Conservation (phyloP, 164 flowering plant species). For the Kingdonia uniflora region DNA sequence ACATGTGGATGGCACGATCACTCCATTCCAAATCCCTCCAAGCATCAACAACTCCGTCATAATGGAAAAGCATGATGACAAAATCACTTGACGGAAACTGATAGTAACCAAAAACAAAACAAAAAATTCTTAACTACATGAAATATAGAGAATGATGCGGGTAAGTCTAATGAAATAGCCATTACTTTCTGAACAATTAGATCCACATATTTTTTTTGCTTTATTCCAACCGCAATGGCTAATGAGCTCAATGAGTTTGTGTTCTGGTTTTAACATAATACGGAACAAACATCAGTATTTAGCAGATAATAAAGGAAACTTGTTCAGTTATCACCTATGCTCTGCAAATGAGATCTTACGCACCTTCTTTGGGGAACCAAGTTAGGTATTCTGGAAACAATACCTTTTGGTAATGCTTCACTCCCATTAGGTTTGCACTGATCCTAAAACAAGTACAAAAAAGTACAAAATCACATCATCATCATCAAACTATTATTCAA, state of each 20-base stretch:
- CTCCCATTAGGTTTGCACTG: conserved; percentile 59
- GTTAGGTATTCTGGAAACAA: conserved; percentile 52
- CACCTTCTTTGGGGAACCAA: conserved; percentile 36
- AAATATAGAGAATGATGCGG: not conserved
- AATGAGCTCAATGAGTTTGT: conserved; percentile 40
- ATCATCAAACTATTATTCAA: not conserved
- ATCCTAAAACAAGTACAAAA: conserved; percentile 24
- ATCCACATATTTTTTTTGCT: conserved; percentile 58
- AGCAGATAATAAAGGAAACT: no score
- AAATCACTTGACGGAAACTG: conserved; percentile 65
- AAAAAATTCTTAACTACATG: conserved; percentile 1
- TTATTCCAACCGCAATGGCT: conserved; percentile 79
- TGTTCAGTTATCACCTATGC: no score
- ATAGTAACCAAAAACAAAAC: conserved; percentile 3
- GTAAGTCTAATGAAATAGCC: not conserved
- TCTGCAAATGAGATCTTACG: conserved; percentile 3
- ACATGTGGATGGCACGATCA: conserved; percentile 53
- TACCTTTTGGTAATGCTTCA: conserved; percentile 74
- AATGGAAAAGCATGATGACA: conserved; percentile 78
- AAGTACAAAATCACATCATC: not conserved
- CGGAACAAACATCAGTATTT: no score
- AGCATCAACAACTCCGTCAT: conserved; percentile 68
- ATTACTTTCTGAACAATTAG: conserved; percentile 67
- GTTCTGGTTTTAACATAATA: conserved; percentile 22
- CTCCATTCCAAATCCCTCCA: conserved; percentile 71